Evolutionary conservation across 2,329 filamentous ascomycete species (phyloP).

Genomic region (Neurospora sp.): DNA sequence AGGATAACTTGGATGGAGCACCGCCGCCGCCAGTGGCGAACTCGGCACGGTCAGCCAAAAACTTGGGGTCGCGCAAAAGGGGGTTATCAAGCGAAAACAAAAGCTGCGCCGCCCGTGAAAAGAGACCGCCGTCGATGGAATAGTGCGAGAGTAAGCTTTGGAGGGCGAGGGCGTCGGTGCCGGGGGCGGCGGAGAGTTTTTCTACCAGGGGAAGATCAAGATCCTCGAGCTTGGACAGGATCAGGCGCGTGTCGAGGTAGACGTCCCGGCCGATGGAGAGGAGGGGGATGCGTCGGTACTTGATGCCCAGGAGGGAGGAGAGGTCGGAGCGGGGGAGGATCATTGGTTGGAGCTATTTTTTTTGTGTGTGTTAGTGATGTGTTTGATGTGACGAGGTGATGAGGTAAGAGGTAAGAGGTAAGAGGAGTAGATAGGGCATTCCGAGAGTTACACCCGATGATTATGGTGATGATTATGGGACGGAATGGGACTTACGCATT

Average conservation of each 20-base stretch:
- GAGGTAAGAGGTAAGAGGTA: not conserved
- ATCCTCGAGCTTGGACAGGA: constrained; percentile 52
- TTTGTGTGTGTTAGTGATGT: not conserved
- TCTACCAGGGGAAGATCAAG: constrained; percentile 30
- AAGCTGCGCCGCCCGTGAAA: constrained; percentile 39
- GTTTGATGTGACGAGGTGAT: not conserved
- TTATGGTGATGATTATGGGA: not conserved
- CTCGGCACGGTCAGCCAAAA: constrained; percentile 45
- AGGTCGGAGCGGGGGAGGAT: constrained; percentile 59
- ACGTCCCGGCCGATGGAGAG: constrained; percentile 56
- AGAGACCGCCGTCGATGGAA: constrained; percentile 47
- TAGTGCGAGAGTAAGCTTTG: constrained; percentile 46
- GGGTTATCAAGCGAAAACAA: constrained; percentile 44
- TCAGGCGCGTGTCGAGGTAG: constrained; percentile 61
- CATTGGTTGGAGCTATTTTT: constrained; percentile 50
- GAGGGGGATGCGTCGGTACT: constrained; percentile 60
- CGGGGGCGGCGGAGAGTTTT: constrained; percentile 25
- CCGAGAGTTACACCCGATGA: not conserved
- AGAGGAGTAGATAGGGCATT: not conserved
- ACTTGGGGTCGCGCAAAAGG: constrained; percentile 45
- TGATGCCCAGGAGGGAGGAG: constrained; percentile 44
- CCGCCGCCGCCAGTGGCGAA: constrained; percentile 18
- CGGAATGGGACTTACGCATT: constrained; percentile 48
- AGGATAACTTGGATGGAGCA: constrained; percentile 9
- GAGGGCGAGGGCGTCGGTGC: constrained; percentile 32